phyloP scores from a whole-genome alignment of 495 filamentous ascomycete species.

The Penicillium longicatenatum region DNA sequence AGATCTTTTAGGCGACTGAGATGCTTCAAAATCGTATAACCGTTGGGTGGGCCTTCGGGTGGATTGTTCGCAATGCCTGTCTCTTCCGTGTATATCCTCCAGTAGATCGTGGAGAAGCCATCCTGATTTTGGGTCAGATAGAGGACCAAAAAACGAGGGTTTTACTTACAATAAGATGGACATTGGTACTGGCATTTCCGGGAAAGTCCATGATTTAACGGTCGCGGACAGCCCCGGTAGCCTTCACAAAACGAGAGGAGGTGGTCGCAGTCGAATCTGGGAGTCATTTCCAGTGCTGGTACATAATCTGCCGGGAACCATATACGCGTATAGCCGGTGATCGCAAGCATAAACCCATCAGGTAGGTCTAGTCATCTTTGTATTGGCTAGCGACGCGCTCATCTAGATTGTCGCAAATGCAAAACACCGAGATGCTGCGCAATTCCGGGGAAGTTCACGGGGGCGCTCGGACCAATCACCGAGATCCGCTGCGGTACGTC shows the following conservation, averaged over 20 bases:
- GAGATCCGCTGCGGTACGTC: conserved; percentile 21
- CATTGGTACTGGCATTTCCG: conserved; percentile 48
- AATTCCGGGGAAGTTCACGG: conserved; percentile 33
- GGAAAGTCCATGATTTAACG: conserved; percentile 52
- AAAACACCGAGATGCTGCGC: conserved; percentile 16
- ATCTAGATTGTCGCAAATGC: conserved; percentile 16
- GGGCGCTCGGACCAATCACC: conserved; percentile 30
- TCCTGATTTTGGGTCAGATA: conserved; percentile 35
- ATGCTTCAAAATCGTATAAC: conserved; percentile 47
- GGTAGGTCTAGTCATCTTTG: conserved; percentile 26
- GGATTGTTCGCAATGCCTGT: conserved; percentile 34
- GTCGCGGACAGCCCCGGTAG: conserved; percentile 33
- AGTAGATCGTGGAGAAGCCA: conserved; percentile 52
- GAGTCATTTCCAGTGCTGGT: conserved; percentile 42
- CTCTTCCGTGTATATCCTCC: conserved; percentile 53
- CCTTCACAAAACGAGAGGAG: conserved; percentile 32
- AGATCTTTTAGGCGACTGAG: conserved; percentile 48
- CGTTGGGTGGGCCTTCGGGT: conserved; percentile 42
- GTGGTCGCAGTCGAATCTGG: conserved; percentile 25
- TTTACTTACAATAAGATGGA: conserved; percentile 48
- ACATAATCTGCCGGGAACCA: conserved; percentile 11
- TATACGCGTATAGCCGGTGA: conserved; percentile 10
- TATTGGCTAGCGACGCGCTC: conserved; percentile 4
- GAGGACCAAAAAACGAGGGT: background rate
- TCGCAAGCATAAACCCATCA: conserved; percentile 23